Conservation (phyloP, 306 rosid genomes). For the Hylodesmum podocarpum region DNA sequence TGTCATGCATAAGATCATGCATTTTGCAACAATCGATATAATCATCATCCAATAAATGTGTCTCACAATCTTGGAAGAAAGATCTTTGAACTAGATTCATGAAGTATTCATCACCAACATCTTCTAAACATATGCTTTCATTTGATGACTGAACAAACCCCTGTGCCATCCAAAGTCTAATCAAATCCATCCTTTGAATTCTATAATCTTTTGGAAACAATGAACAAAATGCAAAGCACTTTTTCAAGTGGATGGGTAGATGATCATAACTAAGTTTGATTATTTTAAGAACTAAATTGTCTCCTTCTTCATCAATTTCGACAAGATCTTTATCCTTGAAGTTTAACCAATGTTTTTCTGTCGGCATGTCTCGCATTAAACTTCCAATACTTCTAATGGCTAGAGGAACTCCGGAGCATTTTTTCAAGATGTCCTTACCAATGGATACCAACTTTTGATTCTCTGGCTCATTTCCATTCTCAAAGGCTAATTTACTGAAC, state of each 20-base stretch:
- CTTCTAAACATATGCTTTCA: background rate
- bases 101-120: background rate
- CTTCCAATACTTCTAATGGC: constrained; percentile 13
- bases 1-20: too few species aligned
- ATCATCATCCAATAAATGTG: too few species aligned
- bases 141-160: background rate
- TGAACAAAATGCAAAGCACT: background rate
- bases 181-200: background rate
- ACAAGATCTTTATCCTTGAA: background rate
- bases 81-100: background rate
- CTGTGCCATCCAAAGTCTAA: constrained; percentile 22
- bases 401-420: constrained; percentile 9
- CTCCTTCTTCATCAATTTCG: background rate
- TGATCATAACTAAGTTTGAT: background rate
- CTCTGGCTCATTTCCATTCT: background rate
- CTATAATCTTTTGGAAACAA: background rate
- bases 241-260: background rate
- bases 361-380: background rate
- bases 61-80: too few species aligned
- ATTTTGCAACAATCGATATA: too few species aligned
- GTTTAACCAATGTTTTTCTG: background rate
- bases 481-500: constrained; percentile 4
- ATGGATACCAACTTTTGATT: background rate
- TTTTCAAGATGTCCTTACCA: background rate
- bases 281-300: too few species aligned